Conservation (phyloP, 2,329 filamentous ascomycete genomes). For the Talaromyces islandicus region DNA sequence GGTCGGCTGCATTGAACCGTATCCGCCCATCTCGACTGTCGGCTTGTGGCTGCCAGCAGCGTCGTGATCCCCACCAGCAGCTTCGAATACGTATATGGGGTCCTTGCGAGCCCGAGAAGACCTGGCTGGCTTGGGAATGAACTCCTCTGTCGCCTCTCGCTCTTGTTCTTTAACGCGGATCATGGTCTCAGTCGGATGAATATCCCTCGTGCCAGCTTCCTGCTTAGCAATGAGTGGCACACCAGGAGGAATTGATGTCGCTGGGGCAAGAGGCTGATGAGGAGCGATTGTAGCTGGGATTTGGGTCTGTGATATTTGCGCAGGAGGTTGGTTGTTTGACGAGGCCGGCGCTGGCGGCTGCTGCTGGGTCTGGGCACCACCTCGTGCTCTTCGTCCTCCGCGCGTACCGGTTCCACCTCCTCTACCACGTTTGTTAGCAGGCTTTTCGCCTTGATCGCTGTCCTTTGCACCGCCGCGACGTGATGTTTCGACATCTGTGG, state of each 20-base stretch:
- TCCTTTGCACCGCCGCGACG: slow-evolving; percentile 32
- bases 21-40: slow-evolving; percentile 22
- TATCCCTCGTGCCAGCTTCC: slow-evolving; percentile 7
- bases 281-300: slow-evolving; percentile 11
- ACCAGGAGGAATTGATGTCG: slow-evolving; percentile 16
- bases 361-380: slow-evolving; percentile 15
- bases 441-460: slow-evolving; percentile 29
- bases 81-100: slow-evolving; percentile 30
- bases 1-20: slow-evolving; percentile 38
- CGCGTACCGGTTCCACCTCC: slow-evolving; percentile 26
- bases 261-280: slow-evolving; percentile 20
- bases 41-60: slow-evolving; percentile 15
- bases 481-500: slow-evolving; percentile 28
- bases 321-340: not conserved
- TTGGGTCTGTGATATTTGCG: slow-evolving; percentile 8
- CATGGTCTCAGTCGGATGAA: not conserved
- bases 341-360: slow-evolving; percentile 12
- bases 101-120: slow-evolving; percentile 27
- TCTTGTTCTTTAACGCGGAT: slow-evolving; percentile 21
- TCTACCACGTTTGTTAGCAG: slow-evolving; percentile 27
- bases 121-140: slow-evolving; percentile 18
- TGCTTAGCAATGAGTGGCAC: slow-evolving; percentile 13
- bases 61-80: slow-evolving; percentile 22
- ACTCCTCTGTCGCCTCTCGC: slow-evolving; percentile 19
- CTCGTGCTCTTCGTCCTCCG: slow-evolving; percentile 29